Evolutionary conservation across 371 early-diverging fungal species (phyloP).

Genomic region (Mucor sp.): DNA sequence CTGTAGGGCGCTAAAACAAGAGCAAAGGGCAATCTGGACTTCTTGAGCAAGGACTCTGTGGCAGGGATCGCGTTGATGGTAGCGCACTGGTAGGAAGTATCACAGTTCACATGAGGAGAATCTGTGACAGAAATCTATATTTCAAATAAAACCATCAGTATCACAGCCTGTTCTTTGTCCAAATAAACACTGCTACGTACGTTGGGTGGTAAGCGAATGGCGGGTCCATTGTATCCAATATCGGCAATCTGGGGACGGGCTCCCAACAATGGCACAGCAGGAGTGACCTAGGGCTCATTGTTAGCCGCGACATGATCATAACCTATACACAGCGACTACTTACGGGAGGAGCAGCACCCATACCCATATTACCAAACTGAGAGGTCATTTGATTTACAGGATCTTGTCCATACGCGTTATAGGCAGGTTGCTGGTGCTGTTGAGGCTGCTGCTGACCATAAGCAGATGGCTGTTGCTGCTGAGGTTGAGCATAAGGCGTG

Average conservation of each 20-base stretch:
- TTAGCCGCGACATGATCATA: slow-evolving; percentile 21
- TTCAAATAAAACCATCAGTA: neutral
- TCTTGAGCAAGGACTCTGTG: slow-evolving; percentile 61
- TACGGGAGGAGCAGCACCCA: slow-evolving; percentile 47
- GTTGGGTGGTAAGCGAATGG: slow-evolving; percentile 61
- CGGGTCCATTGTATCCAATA: slow-evolving; percentile 55
- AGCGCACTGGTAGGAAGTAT: slow-evolving; percentile 79
- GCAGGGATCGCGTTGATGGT: slow-evolving; percentile 79
- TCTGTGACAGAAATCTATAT: slow-evolving; percentile 72
- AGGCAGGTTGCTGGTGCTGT: slow-evolving; percentile 15
- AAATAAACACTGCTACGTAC: slow-evolving; percentile 26
- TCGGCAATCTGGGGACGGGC: slow-evolving; percentile 61
- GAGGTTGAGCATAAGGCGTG: slow-evolving; percentile 17
- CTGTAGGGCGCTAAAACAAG: slow-evolving; percentile 74
- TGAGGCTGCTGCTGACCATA: slow-evolving; percentile 27
- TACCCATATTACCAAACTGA: slow-evolving; percentile 50
- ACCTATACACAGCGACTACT: slow-evolving; percentile 4
- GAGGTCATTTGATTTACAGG: slow-evolving; percentile 38
- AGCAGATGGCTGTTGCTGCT: slow-evolving; percentile 20
- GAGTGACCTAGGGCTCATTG: slow-evolving; percentile 22
- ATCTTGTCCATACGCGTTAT: slow-evolving; percentile 31
- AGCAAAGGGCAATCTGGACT: slow-evolving; percentile 78
- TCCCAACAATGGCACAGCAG: slow-evolving; percentile 53
- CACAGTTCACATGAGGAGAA: slow-evolving; percentile 69
- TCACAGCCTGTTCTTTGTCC: neutral